Evolutionary conservation across 1,139 yeast genomes (phyloP), one percentile per base, ranked within the genome.

Genomic region (Saccharomyces hybrid): DNA sequence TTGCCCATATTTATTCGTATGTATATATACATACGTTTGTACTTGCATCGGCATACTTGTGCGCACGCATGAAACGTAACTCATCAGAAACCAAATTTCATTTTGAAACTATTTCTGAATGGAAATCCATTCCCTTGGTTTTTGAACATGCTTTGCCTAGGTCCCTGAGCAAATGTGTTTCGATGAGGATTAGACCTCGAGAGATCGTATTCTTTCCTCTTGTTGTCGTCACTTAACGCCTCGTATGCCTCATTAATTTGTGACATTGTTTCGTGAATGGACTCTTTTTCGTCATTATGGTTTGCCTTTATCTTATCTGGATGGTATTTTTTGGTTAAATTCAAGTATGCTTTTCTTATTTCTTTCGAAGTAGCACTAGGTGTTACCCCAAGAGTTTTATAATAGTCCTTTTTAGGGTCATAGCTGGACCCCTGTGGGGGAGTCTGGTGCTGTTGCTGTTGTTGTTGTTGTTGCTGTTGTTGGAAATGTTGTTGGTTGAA

Each of bases 241-340:
- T 91, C 98, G 68, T 93, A 91, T 0, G 99, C 99, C 67, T 86
- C 89, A 70, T 93, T 93, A 59, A 93, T 88, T 52, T 86, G 91
- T 55, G 95, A 90, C 95, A 93, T 93, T 64, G 87, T 88, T 48
- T 75, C 75, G 69, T 89, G 95, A 46, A 86, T 86, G 58, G 86
- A 80, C 27, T 85, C 90, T n/a, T 82, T 78, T 60, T 89, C 82
- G 23, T 86, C 90, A 7, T 82, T 79, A 2, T 60, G 86, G 66
- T 44, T 83, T 89, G 31, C 83, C 84, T 66, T 82, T 84, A 38
- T 38, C 70, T 93, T 91, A 70, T 93, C 99, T 0, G 99, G 99
- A 66, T 93, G 99, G 68, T 79, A 88, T 66, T 84, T 83, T 65
- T 86, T 83, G 38, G 95, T 86, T 65, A 86, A 80, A 8, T 83